Conservation (phyloP, 1,284 basidiomycete genomes). For the Fomitopsis pinicola region DNA sequence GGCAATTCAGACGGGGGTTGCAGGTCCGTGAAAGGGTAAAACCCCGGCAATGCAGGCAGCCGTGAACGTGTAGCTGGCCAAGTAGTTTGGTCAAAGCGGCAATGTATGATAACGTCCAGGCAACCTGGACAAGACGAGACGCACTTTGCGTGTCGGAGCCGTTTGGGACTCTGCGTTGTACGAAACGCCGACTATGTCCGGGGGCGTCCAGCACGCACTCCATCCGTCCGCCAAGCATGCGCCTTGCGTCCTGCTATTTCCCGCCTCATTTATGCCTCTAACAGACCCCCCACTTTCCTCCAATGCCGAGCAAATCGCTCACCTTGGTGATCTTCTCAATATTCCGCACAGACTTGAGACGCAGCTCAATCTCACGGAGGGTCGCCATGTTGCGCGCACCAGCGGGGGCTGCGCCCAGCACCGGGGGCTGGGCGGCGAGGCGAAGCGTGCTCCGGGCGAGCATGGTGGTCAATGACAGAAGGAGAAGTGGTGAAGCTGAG, state of each 20-base stretch:
- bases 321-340: conserved; percentile 99
- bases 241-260: not conserved
- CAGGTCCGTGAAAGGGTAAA: not conserved
- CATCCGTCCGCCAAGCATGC: not conserved
- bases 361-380: conserved; percentile 94
- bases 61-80: too few species aligned
- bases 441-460: conserved; percentile 70
- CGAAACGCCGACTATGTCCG: too few species aligned
- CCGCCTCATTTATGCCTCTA: not conserved
- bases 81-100: too few species aligned
- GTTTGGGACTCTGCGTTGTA: too few species aligned
- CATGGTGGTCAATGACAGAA: conserved; percentile 25
- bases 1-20: too few species aligned
- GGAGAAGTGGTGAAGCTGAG: conserved; percentile 11
- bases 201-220: too few species aligned
- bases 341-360: conserved; percentile 96
- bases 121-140: not conserved
- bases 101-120: too few species aligned
- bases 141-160: too few species aligned
- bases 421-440: conserved; percentile 51
- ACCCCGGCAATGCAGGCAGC: too few species aligned
- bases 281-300: not conserved
- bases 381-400: conserved; percentile 91
- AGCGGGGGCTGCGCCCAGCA: conserved; percentile 57
- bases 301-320: conserved; percentile 22